phyloP scores from a whole-genome alignment of 2,329 filamentous ascomycete species.

The Monosporascus sp. region DNA sequence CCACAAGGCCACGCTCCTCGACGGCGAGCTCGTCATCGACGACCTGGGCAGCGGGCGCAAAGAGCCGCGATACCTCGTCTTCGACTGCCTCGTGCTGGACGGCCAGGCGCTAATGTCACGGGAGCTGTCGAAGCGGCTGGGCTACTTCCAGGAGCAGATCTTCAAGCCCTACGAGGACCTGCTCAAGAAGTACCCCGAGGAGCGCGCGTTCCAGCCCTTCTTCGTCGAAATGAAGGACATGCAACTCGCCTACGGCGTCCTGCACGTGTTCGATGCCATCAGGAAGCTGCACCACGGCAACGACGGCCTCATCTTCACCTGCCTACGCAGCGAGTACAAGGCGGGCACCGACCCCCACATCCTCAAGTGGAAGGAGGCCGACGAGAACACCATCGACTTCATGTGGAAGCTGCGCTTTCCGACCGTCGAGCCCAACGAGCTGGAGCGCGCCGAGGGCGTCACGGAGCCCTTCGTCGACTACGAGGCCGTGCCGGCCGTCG shows the following conservation, averaged over 20 bases:
- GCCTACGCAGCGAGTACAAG: constrained; percentile 77
- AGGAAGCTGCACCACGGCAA: constrained; percentile 86
- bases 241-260: constrained; percentile 81
- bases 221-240: constrained; percentile 82
- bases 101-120: constrained; percentile 69
- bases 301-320: constrained; percentile 97
- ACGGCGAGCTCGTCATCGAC: constrained; percentile 91
- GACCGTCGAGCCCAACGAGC: constrained; percentile 58
- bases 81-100: constrained; percentile 85
- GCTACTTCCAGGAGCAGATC: constrained; percentile 75
- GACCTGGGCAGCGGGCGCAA: constrained; percentile 59
- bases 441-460: constrained; percentile 62
- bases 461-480: constrained; percentile 68
- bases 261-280: constrained; percentile 88
- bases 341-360: constrained; percentile 91
- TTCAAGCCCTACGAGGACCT: constrained; percentile 64
- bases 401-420: constrained; percentile 74
- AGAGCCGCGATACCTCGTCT: constrained; percentile 81
- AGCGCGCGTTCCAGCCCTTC: constrained; percentile 69
- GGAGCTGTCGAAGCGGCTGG: constrained; percentile 82
- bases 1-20: constrained; percentile 76
- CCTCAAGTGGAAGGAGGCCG: constrained; percentile 94
- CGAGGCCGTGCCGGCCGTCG: constrained; percentile 68
- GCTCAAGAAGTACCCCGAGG: constrained; percentile 61
- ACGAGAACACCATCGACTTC: constrained; percentile 95